A percentile compares a stretch with the other conserved stretches of the same genome.
Conservation (phyloP, 768 basidiomycete species). For the Daedaleopsis sinensis region DNA sequence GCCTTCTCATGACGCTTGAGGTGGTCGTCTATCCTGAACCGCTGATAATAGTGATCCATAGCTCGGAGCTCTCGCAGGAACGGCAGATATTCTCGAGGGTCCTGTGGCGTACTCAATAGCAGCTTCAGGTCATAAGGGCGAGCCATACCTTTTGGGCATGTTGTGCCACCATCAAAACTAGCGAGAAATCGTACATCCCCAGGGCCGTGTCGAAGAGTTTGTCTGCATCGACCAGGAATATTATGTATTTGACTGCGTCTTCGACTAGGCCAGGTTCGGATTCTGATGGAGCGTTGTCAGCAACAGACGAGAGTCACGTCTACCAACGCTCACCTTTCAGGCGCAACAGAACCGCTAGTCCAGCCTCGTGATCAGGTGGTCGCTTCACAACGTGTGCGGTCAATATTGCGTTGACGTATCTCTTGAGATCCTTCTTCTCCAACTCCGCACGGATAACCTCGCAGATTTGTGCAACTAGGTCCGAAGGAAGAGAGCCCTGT, state of each 20-base stretch:
- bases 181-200: constrained; percentile 98
- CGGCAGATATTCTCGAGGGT: constrained; percentile 96
- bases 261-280: constrained; percentile 80
- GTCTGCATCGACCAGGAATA: constrained; percentile 95
- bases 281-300: constrained; percentile 34
- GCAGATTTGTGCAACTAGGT: constrained; percentile 69
- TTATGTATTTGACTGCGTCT: constrained; percentile 97
- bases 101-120: constrained; percentile 49
- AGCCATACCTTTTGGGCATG: constrained; percentile 86
- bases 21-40: constrained; percentile 92
- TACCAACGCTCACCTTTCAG: constrained; percentile 63
- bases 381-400: constrained; percentile 92
- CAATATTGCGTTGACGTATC: constrained; percentile 88
- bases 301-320: neutral
- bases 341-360: constrained; percentile 69
- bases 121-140: neutral
- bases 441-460: constrained; percentile 75
- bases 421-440: constrained; percentile 68
- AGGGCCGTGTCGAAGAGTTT: constrained; percentile 91
- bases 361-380: constrained; percentile 90
- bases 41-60: constrained; percentile 79
- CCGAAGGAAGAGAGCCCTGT: constrained; percentile 58
- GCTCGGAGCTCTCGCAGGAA: constrained; percentile 90
- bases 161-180: constrained; percentile 95
- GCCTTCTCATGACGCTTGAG: constrained; percentile 78